Conservation (phyloP, 352 stramenopile genomes). For the Phytopythium sindhum region DNA sequence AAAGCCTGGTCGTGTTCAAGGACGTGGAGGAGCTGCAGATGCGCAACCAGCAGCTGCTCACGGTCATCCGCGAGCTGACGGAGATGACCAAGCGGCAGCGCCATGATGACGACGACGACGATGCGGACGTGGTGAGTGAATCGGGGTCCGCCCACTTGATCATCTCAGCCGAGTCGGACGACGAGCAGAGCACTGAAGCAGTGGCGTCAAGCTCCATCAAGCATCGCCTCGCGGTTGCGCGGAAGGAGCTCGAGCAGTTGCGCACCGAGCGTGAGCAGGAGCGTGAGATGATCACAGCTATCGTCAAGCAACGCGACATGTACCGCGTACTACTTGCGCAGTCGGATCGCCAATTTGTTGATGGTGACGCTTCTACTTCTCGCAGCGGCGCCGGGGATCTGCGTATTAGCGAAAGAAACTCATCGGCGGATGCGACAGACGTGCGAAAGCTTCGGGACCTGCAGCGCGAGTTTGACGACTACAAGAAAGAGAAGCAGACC, state of each 20-base stretch:
- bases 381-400: background rate
- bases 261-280: slow-evolving; percentile 68
- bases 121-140: slow-evolving; percentile 6
- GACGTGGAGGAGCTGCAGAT: slow-evolving; percentile 88
- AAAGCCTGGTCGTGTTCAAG: slow-evolving; percentile 85
- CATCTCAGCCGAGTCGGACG: slow-evolving; percentile 59
- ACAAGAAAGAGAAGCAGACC: slow-evolving; percentile 74
- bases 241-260: slow-evolving; percentile 82
- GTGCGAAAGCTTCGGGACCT: slow-evolving; percentile 47
- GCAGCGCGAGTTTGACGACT: slow-evolving; percentile 70
- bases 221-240: slow-evolving; percentile 50
- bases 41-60: slow-evolving; percentile 91
- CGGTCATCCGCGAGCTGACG: slow-evolving; percentile 70
- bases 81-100: slow-evolving; percentile 35
- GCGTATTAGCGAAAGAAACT: background rate
- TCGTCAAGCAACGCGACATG: slow-evolving; percentile 96
- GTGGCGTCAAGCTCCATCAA: slow-evolving; percentile 33
- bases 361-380: slow-evolving; percentile 11
- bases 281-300: slow-evolving; percentile 88
- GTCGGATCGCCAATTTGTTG: slow-evolving; percentile 74
- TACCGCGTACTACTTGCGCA: slow-evolving; percentile 92
- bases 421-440: slow-evolving; percentile 27
- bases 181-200: slow-evolving; percentile 33
- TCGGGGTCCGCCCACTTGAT: slow-evolving; percentile 37
- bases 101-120: slow-evolving; percentile 20